Evolutionary conservation across 108 stramenopile genomes (phyloP), one percentile per base, ranked within the genome.

Genomic region (Cyclostephanos tholiformis): DNA sequence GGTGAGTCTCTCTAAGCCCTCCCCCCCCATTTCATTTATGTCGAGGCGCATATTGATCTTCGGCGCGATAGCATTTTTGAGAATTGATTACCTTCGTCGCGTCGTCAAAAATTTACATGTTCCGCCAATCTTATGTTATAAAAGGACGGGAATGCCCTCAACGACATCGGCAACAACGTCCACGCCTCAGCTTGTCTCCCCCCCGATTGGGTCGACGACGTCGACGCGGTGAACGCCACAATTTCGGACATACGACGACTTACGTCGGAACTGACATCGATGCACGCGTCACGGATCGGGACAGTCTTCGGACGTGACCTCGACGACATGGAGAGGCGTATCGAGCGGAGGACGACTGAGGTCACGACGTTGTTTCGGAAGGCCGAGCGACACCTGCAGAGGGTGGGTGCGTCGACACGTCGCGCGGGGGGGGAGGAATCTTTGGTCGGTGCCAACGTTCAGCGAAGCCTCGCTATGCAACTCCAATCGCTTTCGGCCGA

Each of bases 261-360:
- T 43, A 96, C 96, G 89, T 87, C 88, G 22, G 84, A 96, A 52
- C 74, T 99, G 64, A 67, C 87, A 29, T 86, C 83, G 10, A 84
- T 98, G 87, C 98, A 99, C 72, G 87, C 93, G 0, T 89, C 91
- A 6, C 89, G 99, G 9, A 86, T 99, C 50, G 97, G 94, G 53
- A 86, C 84, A 0, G 93, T 93, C 43, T 95, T 97, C 78, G 96
- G 92, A 7, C 82, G 86, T 43, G 96, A 97, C 69, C 74, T 95
- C 52, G 91, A 90, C 61, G 79, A 87, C 53, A 91, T 94, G 89
- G 97, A 98, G 71, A 74, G 79, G 26, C 83, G 90, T 66, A 98
- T 99, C 52, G 96, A 98, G 69, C 46, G 59, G 14, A 73, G 88
- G 80, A 98, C 97, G 3, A 85, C 75, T 2, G 91, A 95, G 44